Evolutionary conservation across 225 moss, liverwort and hornwort species (phyloP).

Genomic region (Bryum argenteum): DNA sequence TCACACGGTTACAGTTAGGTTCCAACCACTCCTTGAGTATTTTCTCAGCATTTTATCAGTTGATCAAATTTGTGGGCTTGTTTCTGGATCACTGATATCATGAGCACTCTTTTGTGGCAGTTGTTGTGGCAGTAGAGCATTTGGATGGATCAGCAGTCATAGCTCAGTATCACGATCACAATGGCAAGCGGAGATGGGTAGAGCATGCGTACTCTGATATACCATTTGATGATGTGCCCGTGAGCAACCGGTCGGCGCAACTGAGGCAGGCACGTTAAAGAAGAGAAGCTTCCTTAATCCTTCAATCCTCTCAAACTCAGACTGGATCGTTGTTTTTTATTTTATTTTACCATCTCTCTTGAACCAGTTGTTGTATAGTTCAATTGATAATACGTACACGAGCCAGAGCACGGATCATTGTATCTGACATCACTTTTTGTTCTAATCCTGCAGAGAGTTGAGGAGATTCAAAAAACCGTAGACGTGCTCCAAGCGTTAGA

Average conservation of each 20-base stretch:
- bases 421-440: constrained; percentile 13
- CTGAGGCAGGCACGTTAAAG: constrained; percentile 44
- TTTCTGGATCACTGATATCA: neutral
- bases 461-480: constrained; percentile 69
- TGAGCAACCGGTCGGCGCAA: constrained; percentile 39
- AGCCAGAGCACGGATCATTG: neutral
- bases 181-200: constrained; percentile 50
- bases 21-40: constrained; percentile 12
- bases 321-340: too few species aligned
- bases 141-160: constrained; percentile 57
- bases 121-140: constrained; percentile 76
- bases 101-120: constrained; percentile 40
- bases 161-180: constrained; percentile 50
- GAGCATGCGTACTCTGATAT: constrained; percentile 46
- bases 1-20: constrained; percentile 87
- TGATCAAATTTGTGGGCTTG: neutral
- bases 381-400: neutral
- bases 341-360: too few species aligned
- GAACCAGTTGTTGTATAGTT: too few species aligned
- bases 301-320: neutral
- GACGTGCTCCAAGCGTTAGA: constrained; percentile 80
- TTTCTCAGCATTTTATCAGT: constrained; percentile 9
- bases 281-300: neutral
- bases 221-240: constrained; percentile 50
- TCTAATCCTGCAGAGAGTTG: constrained; percentile 60